Base-by-base conservation (phyloP, 164 flowering plant species). In the Berberis thunbergii region DNA sequence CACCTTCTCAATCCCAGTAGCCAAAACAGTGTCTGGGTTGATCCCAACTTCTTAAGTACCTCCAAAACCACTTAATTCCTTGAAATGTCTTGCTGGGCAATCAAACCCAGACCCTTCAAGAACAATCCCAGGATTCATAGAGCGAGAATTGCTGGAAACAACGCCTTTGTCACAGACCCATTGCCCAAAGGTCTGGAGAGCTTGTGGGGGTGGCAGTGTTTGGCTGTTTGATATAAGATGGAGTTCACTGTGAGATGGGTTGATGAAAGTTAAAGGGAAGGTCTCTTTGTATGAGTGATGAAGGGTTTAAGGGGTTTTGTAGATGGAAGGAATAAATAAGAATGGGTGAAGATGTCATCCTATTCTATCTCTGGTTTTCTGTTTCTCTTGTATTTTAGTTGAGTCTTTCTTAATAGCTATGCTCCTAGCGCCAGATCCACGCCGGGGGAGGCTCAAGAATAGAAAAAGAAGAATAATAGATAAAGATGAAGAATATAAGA, bases 31-130 rank as follows among this genome's bases (percentile, higher is more conserved):
- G 60, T 88, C 97, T 0, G 86, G 80, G 65, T 87, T 87, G 45
- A 94, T 87, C 97, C 97, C 90, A 82, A 70, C 78, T 77, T 83
- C 74, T 81, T 81, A 64, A 97, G 93, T 41, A 94, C 82, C 79
- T 94, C 90, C 78, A 90, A 67, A 72, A 90, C 88, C 66, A 86
- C 88, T 74, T 90, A 92, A 71, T 87, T 86, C 64, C 76, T 69
- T 4, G 74, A 72, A 13, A 94, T 73, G 69, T 84, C 79, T 69
- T 80, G 77, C 70, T 76, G 79, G 3, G 98, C 95, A 3, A 90
- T 74, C 60, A 94, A 77, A 0, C 97, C 97, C 43, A 94, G 69
- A 1, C 26, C 98, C 96, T 73, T 88, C 87, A 0, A 80, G 70
- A 41, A 84, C 96, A 6, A 82, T 43, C 6, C 76, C 91, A 1